These are phyloP conservation scores for Sporothrix pseudoabietina DNA, from an alignment of 2,329 filamentous ascomycete species.

Conservation along the genomic window DNA sequence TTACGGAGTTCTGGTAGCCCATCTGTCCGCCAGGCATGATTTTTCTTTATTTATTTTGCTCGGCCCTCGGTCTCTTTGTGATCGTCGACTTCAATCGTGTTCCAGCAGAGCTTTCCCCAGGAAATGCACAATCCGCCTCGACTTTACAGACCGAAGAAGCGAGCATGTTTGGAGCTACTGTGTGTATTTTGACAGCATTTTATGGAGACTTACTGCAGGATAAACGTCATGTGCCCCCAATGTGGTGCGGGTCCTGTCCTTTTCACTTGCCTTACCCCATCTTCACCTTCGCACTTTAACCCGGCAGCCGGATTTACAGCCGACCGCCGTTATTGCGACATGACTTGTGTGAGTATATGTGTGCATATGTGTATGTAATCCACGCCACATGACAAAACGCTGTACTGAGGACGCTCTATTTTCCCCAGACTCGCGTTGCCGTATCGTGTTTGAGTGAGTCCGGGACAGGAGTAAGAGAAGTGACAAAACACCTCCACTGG, in stretches of 20 bases:
- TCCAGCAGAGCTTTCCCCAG: background rate
- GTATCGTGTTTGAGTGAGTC: background rate
- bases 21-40: background rate
- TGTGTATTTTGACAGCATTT: background rate
- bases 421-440: background rate
- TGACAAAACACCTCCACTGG: conserved; percentile 8
- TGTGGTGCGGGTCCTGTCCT: background rate
- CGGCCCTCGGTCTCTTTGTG: conserved; percentile 5
- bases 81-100: background rate
- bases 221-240: conserved; percentile 19
- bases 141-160: conserved; percentile 17
- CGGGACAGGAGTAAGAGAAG: background rate
- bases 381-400: conserved; percentile 1
- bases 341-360: background rate
- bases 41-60: background rate
- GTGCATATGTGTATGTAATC: background rate
- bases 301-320: conserved; percentile 10
- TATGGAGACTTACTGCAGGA: background rate
- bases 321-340: conserved; percentile 16
- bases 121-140: background rate
- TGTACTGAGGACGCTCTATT: background rate
- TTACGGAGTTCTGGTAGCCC: background rate
- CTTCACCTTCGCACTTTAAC: background rate
- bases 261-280: background rate
- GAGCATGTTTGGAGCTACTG: background rate